Percentiles rank a stretch among this genome's conserved stretches.
Conservation (phyloP, 2,329 filamentous ascomycete genomes). For the Aureobasidium sp. region DNA sequence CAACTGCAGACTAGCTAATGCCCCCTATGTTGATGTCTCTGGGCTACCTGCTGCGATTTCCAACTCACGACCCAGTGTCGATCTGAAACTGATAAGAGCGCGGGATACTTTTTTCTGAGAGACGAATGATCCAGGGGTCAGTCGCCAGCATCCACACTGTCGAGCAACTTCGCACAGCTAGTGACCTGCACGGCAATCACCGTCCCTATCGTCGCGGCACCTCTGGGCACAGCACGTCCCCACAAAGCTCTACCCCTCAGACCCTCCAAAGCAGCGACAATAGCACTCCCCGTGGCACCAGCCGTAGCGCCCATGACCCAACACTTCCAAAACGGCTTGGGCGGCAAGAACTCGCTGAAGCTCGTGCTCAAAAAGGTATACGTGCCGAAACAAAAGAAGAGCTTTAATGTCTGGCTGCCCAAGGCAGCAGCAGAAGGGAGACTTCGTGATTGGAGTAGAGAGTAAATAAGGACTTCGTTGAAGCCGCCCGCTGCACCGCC, state of each 20-base stretch:
- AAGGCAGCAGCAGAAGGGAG: constrained; percentile 6
- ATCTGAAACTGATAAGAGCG: too few species aligned
- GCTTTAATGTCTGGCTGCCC: constrained; percentile 12
- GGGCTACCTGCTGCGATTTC: too few species aligned
- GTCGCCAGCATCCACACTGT: neutral
- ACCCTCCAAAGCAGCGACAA: constrained; percentile 18
- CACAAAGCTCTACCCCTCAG: constrained; percentile 3
- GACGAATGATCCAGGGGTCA: too few species aligned
- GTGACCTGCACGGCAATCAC: constrained; percentile 20
- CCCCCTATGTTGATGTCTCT: too few species aligned
- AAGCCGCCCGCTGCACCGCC: constrained; percentile 20
- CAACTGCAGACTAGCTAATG: too few species aligned
- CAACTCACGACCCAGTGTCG: too few species aligned
- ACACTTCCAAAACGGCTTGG: constrained; percentile 18
- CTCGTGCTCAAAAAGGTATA: constrained; percentile 18
- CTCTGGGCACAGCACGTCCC: constrained; percentile 13
- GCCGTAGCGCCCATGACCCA: constrained; percentile 19
- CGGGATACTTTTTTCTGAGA: too few species aligned
- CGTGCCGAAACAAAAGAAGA: constrained; percentile 20
- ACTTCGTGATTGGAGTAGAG: constrained; percentile 12
- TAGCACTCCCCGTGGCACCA: constrained; percentile 17
- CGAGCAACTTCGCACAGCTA: constrained; percentile 14
- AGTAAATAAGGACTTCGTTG: constrained; percentile 17
- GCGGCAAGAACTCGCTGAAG: constrained; percentile 14
- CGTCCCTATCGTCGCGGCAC: constrained; percentile 17